Evolutionary conservation across 2,329 filamentous ascomycete species (phyloP).

Genomic region (Fusarium anguioides): DNA sequence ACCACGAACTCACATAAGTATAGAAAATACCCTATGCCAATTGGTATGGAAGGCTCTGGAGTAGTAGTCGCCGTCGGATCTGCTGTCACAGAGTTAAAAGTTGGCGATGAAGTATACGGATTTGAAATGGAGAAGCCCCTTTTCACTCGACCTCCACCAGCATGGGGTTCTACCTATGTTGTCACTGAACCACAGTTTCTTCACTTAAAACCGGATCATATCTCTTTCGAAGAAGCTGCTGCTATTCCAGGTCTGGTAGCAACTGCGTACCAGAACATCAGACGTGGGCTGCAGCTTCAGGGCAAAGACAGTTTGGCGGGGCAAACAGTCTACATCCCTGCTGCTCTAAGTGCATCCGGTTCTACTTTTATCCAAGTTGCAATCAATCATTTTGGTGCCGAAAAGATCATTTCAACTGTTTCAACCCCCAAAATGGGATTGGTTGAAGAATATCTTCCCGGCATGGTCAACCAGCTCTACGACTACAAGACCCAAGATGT

Average conservation of each 20-base stretch:
- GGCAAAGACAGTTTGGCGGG: constrained; percentile 56
- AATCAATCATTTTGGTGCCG: constrained; percentile 61
- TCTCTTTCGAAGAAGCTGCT: constrained; percentile 53
- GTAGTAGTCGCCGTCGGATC: constrained; percentile 48
- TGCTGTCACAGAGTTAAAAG: constrained; percentile 43
- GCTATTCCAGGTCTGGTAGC: constrained; percentile 51
- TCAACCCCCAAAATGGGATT: constrained; percentile 62
- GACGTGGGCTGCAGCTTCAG: constrained; percentile 52
- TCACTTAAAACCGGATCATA: constrained; percentile 46
- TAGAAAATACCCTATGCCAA: constrained; percentile 35
- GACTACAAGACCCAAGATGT: constrained; percentile 61
- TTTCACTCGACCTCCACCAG: constrained; percentile 40
- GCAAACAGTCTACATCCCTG: constrained; percentile 64
- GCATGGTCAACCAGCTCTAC: constrained; percentile 61
- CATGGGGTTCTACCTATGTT: constrained; percentile 56
- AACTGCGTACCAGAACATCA: constrained; percentile 59
- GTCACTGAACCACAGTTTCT: constrained; percentile 51
- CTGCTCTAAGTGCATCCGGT: constrained; percentile 61
- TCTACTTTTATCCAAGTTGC: constrained; percentile 60
- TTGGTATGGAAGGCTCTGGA: constrained; percentile 50
- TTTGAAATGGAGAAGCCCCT: constrained; percentile 53
- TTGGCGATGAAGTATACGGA: constrained; percentile 56
- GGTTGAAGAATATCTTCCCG: constrained; percentile 55
- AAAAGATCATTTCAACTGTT: constrained; percentile 61
- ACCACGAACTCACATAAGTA: background rate